Base-by-base conservation (phyloP, 2,329 filamentous ascomycete genomes). In the Rhinocladiella similis region DNA sequence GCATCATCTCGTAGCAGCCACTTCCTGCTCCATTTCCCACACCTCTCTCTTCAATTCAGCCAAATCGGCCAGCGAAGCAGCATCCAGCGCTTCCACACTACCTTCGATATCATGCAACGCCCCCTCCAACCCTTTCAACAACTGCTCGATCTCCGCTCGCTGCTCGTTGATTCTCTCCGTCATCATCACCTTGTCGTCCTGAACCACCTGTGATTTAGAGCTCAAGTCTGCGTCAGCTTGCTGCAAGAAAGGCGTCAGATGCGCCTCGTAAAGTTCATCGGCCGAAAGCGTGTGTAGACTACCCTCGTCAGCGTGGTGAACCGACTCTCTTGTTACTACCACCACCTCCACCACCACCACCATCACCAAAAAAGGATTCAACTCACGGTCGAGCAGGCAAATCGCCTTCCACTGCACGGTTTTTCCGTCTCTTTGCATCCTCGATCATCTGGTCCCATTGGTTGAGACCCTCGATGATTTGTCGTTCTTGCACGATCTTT, bases 231-330 rank as follows among this genome's bases (percentile, higher is more conserved):
- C 67, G 18, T 79, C 75, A 47, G 79, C 77, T 61, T 78, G 72
- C 42, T 76, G 71, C 47, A 87, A 71, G 56, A 82, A 81, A 0
- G 83, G 82, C 49, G 77, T 75, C 3, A 87, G 70, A 68, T 86
- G 82, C n/a, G 83, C 81, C 16, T 77, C 73, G 58, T 83, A 81
- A 9, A 87, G 73, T 47, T 81, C 77, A 22, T 78, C 72, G 1
- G 83, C 81, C 0, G 80, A 75, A 16, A 86, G 72, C 0, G 79
- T 83, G 69, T 87, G 84, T 16, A 82, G 80, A 29, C 82, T 85
- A 59, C 59, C 47, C 27, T 41, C n/a, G 53, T 53, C 36, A 48
- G 55, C 48, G 20, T 35, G 19, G 10, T 20, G 5, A 25, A 53
- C 22, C 51, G n/a, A n/a, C n/a, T n/a, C n/a, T n/a, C n/a, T n/a